These are phyloP conservation scores for Alternaria solani DNA, from an alignment of 2,329 filamentous ascomycete genomes.

Conservation along the genomic window DNA sequence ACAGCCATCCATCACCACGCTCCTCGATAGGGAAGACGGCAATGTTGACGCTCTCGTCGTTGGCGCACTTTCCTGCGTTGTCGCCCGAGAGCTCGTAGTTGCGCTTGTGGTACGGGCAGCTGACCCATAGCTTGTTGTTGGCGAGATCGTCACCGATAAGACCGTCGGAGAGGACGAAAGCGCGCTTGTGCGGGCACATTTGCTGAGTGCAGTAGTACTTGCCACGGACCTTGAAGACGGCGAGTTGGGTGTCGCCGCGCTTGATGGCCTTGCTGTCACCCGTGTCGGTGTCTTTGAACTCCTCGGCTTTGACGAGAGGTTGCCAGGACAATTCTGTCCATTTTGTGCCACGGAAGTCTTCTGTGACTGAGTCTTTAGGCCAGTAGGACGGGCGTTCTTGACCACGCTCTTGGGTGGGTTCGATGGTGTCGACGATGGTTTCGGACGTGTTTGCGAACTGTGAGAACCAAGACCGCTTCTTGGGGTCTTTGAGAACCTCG, in stretches of 20 bases:
- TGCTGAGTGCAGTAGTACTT: constrained; percentile 87
- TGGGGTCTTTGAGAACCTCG: constrained; percentile 75
- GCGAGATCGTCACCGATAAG: constrained; percentile 74
- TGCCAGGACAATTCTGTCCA: constrained; percentile 79
- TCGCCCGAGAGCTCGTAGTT: constrained; percentile 79
- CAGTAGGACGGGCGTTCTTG: constrained; percentile 80
- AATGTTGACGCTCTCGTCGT: constrained; percentile 78
- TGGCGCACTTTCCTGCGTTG: constrained; percentile 74
- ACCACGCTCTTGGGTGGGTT: constrained; percentile 74
- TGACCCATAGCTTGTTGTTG: constrained; percentile 77
- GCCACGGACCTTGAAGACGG: constrained; percentile 83
- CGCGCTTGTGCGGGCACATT: constrained; percentile 93
- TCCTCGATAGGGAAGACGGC: constrained; percentile 83
- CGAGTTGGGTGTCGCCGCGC: constrained; percentile 86
- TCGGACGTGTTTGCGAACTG: constrained; percentile 87
- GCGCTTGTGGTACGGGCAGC: constrained; percentile 87
- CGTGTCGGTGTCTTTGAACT: constrained; percentile 75
- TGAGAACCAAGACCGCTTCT: constrained; percentile 72
- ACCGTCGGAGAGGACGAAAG: constrained; percentile 88
- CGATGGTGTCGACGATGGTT: constrained; percentile 69
- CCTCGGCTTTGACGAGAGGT: constrained; percentile 73
- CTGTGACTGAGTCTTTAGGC: constrained; percentile 71
- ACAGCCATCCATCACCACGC: constrained; percentile 77
- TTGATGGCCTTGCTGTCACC: constrained; percentile 81
- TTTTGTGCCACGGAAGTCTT: constrained; percentile 75